These are phyloP conservation scores for Garcia nutans DNA, from an alignment of 345 rosid genomes.

Conservation along the genomic window DNA sequence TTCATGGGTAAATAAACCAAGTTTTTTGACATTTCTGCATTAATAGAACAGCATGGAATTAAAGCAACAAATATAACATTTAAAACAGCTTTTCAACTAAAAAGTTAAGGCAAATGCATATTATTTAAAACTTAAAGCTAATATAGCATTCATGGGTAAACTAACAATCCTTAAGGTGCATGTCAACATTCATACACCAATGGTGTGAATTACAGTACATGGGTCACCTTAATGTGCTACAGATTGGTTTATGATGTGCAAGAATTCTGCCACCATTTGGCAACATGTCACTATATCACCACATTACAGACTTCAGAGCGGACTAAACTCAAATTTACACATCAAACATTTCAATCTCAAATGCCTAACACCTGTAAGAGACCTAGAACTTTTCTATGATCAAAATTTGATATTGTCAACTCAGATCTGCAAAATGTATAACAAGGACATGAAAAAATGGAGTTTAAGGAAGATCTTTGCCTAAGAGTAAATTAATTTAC, in stretches of 20 bases:
- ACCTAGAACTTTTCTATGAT: background rate
- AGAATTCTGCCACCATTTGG: background rate
- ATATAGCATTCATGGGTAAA: conserved; percentile 1
- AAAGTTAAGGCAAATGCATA: background rate
- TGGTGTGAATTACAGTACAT: background rate
- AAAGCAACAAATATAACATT: conserved; percentile 1
- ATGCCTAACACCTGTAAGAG: background rate
- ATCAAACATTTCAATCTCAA: background rate
- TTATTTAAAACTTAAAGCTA: conserved; percentile 16
- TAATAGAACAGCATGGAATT: conserved; percentile 17
- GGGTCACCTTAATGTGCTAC: background rate
- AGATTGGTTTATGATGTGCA: background rate
- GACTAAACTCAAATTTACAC: background rate
- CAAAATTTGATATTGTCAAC: background rate
- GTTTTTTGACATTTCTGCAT: conserved; percentile 69
- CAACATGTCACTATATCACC: background rate
- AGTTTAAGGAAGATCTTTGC: background rate
- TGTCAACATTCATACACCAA: background rate
- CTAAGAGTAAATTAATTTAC: background rate
- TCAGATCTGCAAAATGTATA: background rate
- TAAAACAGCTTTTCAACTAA: background rate
- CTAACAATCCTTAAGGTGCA: background rate
- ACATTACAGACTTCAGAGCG: background rate
- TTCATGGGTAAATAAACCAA: conserved; percentile 23
- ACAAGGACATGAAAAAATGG: background rate